A percentile compares a stretch with the other conserved stretches of the same genome.
These are phyloP conservation scores for Saitozyma sp. DNA, from an alignment of 768 basidiomycete genomes.

Conservation along the genomic window DNA sequence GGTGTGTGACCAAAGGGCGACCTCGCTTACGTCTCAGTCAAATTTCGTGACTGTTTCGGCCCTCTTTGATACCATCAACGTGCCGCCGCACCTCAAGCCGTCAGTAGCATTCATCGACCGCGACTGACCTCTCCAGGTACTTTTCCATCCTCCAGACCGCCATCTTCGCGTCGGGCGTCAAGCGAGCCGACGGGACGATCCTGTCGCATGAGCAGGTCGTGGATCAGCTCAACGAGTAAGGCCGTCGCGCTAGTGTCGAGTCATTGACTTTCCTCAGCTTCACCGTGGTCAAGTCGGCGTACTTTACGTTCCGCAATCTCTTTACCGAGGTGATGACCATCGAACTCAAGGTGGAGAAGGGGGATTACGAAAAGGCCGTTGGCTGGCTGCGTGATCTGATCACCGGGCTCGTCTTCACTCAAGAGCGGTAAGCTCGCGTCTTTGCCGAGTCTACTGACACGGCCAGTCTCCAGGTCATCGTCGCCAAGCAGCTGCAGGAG, in stretches of 20 bases:
- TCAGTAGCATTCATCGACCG: conserved; percentile 53
- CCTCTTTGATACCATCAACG: conserved; percentile 70
- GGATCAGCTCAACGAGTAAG: conserved; percentile 79
- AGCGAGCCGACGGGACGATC: conserved; percentile 64
- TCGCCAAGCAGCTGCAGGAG: conserved; percentile 85
- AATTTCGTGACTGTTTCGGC: conserved; percentile 84
- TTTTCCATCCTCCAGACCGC: conserved; percentile 74
- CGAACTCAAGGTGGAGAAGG: conserved; percentile 78
- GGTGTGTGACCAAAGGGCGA: conserved; percentile 54
- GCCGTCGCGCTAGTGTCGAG: neutral
- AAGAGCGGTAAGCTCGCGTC: conserved; percentile 37
- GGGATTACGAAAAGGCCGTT: conserved; percentile 75
- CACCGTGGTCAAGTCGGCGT: conserved; percentile 80
- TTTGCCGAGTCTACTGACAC: neutral
- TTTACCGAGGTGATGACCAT: conserved; percentile 76
- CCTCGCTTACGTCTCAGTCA: conserved; percentile 60
- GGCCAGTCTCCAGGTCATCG: conserved; percentile 71
- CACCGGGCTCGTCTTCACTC: conserved; percentile 38
- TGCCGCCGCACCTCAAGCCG: conserved; percentile 77
- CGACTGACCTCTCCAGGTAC: conserved; percentile 58
- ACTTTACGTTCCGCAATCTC: conserved; percentile 62
- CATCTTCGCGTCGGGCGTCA: conserved; percentile 86
- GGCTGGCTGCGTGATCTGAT: conserved; percentile 61
- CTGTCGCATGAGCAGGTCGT: conserved; percentile 87
- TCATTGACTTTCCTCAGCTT: conserved; percentile 25